Evolutionary conservation across 2,329 filamentous ascomycete species (phyloP), one percentile per base, ranked within the genome.

Genomic region (Claviceps pusilla): DNA sequence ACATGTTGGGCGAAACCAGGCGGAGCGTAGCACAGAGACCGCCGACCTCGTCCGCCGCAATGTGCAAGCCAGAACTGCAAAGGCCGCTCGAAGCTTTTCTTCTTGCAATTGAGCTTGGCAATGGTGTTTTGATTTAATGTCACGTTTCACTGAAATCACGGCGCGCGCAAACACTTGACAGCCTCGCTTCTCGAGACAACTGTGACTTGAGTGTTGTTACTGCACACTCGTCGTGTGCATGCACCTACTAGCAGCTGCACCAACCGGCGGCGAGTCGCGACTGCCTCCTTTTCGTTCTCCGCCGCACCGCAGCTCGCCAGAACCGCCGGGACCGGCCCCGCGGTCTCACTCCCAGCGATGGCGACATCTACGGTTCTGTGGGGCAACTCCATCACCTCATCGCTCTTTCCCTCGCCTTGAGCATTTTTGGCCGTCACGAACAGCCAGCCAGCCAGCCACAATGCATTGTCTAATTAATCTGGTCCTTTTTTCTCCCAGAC

Each of bases 381-480:
- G 53, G 55, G 55, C 55, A 7, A 35, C 24, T 33, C 12, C 53
- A 56, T 51, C 54, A 39, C 53, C 53, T 56, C 53, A 56, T 56
- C 52, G 50, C 55, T 49, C 49, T 41, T 49, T 52, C 31, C 35
- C 45, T 24, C 19, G 24, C 54, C 28, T 37, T 12, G 14, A 11
- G 29, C 4, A 45, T 12, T 46, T 37, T 9, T 10, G 16, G 29
- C 16, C 16, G 6, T 16, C 50, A 35, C 31, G 47, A 49, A 37
- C 2, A 37, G n/a, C 28, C 19, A 9, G 49, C 16, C 49, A 50
- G 24, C 14, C 24, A 50, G 19, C 19, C 19, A 19, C 24, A 9
- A 41, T 50, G 49, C 37, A 16, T 14, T 50, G 14, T 48, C 7
- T 7, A 7, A 33, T 1, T 33, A 33, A 4, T 33, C 31, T 7